phyloP scores from a whole-genome alignment of 805 yeast species.

The Candida sithepensis region DNA sequence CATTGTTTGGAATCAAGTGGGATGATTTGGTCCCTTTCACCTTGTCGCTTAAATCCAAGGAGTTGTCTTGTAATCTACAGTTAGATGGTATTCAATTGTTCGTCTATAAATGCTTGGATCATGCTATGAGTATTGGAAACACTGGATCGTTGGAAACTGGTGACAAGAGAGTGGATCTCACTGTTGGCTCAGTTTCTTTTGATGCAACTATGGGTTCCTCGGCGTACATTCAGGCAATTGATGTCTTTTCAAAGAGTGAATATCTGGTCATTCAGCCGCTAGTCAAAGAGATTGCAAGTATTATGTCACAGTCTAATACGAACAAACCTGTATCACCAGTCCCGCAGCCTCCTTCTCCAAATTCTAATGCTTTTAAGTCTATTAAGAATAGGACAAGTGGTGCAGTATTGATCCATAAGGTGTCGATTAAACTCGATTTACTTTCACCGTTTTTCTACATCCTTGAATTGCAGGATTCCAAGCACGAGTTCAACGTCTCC shows the following conservation, averaged over 20 bases:
- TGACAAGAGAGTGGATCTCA: conserved; percentile 16
- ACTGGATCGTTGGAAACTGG: conserved; percentile 22
- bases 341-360: neutral
- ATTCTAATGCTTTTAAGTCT: conserved; percentile 1
- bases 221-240: conserved; percentile 17
- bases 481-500: conserved; percentile 8
- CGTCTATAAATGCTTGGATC: conserved; percentile 13
- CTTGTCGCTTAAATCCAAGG: conserved; percentile 7
- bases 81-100: conserved; percentile 12
- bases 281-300: conserved; percentile 6
- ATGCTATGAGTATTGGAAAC: conserved; percentile 14
- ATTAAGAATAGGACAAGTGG: conserved; percentile 5
- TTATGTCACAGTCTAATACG: no score
- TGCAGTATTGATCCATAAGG: conserved; percentile 5
- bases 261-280: conserved; percentile 19
- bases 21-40: conserved; percentile 21
- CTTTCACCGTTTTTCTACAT: conserved; percentile 18
- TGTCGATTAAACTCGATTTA: conserved; percentile 11
- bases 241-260: conserved; percentile 22
- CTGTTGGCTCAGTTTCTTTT: conserved; percentile 13
- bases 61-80: neutral
- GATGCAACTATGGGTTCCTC: conserved; percentile 21
- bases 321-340: no score
- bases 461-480: conserved; percentile 11
- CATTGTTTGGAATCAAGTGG: conserved; percentile 16